Evolutionary conservation across 495 filamentous ascomycete species (phyloP).

Genomic region (Lineolata rhizophorae): DNA sequence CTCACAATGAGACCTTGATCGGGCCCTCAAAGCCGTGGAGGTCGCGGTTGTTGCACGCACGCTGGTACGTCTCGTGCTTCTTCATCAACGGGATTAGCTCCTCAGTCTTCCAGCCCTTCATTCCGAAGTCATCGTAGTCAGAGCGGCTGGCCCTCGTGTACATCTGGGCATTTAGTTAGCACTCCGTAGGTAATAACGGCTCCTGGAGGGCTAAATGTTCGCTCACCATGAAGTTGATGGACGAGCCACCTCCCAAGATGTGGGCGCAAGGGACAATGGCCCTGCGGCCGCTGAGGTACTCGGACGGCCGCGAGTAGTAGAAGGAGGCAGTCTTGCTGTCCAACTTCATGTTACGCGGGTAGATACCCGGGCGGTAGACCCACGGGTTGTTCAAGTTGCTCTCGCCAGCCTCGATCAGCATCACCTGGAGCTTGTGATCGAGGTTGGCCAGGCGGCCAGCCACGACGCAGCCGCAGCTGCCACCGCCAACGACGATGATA

Average conservation of each 20-base stretch:
- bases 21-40: constrained; percentile 61
- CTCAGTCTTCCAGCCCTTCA: constrained; percentile 61
- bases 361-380: constrained; percentile 62
- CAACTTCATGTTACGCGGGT: constrained; percentile 59
- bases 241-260: constrained; percentile 55
- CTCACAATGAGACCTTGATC: constrained; percentile 76
- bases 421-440: constrained; percentile 58
- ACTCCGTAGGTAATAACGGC: neutral
- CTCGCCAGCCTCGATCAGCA: constrained; percentile 62
- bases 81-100: constrained; percentile 62
- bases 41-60: constrained; percentile 48
- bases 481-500: too few relatives aligned
- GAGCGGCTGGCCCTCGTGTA: constrained; percentile 65
- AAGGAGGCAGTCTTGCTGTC: constrained; percentile 75
- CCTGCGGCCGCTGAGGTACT: constrained; percentile 45
- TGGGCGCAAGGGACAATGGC: constrained; percentile 65
- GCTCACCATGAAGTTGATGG: constrained; percentile 61
- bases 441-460: constrained; percentile 60
- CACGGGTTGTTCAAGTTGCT: constrained; percentile 67
- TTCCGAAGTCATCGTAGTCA: constrained; percentile 69
- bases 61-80: constrained; percentile 66
- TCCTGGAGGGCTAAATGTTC: neutral
- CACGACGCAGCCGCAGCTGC: constrained; percentile 28
- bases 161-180: constrained; percentile 29
- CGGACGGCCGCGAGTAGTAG: constrained; percentile 56